Evolutionary conservation across 106 monocot genomes (phyloP).

Genomic region (Allium cepa): DNA sequence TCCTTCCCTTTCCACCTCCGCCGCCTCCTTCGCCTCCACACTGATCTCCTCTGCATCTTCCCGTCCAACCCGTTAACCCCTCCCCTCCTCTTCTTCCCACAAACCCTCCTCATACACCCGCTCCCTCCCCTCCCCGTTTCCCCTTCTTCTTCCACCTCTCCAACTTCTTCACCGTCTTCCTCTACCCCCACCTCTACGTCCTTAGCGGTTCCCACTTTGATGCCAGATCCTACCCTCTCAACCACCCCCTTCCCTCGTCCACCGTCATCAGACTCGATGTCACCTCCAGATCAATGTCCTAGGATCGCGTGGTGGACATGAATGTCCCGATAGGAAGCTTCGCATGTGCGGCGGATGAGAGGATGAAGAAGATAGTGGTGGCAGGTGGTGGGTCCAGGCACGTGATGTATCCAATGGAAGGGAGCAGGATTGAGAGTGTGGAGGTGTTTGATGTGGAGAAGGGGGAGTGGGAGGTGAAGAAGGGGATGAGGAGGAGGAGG

Average conservation of each 20-base stretch:
- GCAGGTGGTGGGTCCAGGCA: slow-evolving; percentile 92
- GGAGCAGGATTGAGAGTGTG: slow-evolving; percentile 58
- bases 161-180: slow-evolving; percentile 41
- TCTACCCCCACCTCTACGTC: slow-evolving; percentile 38
- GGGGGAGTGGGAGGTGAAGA: slow-evolving; percentile 38
- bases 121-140: slow-evolving; percentile 51
- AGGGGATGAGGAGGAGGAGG: slow-evolving; percentile 32
- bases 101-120: slow-evolving; percentile 24
- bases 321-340: slow-evolving; percentile 58
- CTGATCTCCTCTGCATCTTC: too few relatives aligned
- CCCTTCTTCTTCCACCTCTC: slow-evolving; percentile 44
- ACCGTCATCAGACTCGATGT: slow-evolving; percentile 23
- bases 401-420: slow-evolving; percentile 47
- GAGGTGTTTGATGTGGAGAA: slow-evolving; percentile 27
- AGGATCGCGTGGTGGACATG: slow-evolving; percentile 52
- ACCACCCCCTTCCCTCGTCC: slow-evolving; percentile 38
- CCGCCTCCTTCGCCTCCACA: too few relatives aligned
- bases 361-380: slow-evolving; percentile 24
- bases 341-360: slow-evolving; percentile 38
- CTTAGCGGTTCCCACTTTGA: slow-evolving; percentile 75
- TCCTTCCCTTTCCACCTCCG: too few relatives aligned
- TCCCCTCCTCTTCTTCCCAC: slow-evolving; percentile 66
- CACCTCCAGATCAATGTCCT: slow-evolving; percentile 7
- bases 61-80: slow-evolving; percentile 46
- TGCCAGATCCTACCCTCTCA: slow-evolving; percentile 58